A percentile compares a stretch with the other conserved stretches of the same genome.
Evolutionary conservation across 75 land plant species (phyloP).

Genomic region (Sequoiadendron giganteum): DNA sequence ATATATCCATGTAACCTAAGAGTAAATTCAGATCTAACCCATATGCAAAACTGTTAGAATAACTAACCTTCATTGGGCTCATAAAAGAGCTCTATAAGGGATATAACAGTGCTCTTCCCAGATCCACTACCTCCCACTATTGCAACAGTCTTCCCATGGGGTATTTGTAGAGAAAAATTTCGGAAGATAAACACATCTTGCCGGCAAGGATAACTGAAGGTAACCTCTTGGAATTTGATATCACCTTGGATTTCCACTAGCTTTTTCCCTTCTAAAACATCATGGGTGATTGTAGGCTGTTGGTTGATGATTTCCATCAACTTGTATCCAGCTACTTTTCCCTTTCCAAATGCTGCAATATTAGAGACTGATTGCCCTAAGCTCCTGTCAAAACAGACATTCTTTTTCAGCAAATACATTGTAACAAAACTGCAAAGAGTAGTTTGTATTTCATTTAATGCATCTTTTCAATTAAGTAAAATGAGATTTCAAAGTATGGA

Average conservation of each 20-base stretch:
- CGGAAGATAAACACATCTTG: slow-evolving; percentile 79
- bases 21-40: not conserved
- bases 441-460: not conserved
- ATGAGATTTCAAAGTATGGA: not conserved
- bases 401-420: not conserved
- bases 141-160: slow-evolving; percentile 89
- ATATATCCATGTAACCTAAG: not conserved
- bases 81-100: slow-evolving; percentile 93
- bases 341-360: slow-evolving; percentile 85
- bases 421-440: not conserved
- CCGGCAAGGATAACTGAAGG: slow-evolving; percentile 91
- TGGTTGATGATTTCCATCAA: slow-evolving; percentile 83
- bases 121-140: slow-evolving; percentile 99
- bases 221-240: slow-evolving; percentile 80
- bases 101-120: slow-evolving; percentile 94
- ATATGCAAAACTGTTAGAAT: slow-evolving; percentile 1
- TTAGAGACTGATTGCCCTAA: slow-evolving; percentile 88
- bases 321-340: slow-evolving; percentile 86
- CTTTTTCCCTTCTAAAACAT: slow-evolving; percentile 48
- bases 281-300: slow-evolving; percentile 67
- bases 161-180: slow-evolving; percentile 72
- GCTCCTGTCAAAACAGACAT: slow-evolving; percentile 49
- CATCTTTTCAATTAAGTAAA: not conserved
- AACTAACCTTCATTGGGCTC: slow-evolving; percentile 84
- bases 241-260: slow-evolving; percentile 69